Conservation (phyloP, 2,329 filamentous ascomycete species). For the Ophiostoma quercus region DNA sequence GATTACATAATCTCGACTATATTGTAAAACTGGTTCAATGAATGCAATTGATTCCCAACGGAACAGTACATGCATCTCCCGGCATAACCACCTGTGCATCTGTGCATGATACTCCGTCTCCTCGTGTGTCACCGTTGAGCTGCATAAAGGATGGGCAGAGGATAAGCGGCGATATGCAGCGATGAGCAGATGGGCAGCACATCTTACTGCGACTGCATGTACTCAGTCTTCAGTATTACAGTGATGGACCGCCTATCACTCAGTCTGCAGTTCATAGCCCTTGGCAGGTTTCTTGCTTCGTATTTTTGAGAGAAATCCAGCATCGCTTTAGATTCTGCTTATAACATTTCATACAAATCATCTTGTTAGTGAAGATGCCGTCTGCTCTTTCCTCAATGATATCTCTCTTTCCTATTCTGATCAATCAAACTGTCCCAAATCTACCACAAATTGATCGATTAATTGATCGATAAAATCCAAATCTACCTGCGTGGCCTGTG, state of each 20-base stretch:
- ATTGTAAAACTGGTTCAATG: too few species aligned
- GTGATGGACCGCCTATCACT: not conserved
- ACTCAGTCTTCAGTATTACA: too few species aligned
- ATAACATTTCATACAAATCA: too few species aligned
- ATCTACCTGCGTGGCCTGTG: not conserved
- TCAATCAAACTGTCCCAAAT: too few species aligned
- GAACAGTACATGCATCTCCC: not conserved
- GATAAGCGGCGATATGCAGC: slow-evolving; percentile 1
- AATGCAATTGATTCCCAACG: not conserved
- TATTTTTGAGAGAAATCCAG: too few species aligned
- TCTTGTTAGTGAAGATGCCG: too few species aligned
- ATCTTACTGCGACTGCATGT: not conserved
- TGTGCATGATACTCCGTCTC: not conserved
- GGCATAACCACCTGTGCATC: not conserved
- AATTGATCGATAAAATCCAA: not conserved
- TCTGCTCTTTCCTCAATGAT: not conserved
- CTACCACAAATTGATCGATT: too few species aligned
- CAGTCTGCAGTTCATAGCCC: not conserved
- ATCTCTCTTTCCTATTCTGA: not conserved
- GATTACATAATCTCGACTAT: not conserved
- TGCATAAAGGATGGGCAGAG: not conserved
- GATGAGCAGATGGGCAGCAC: not conserved
- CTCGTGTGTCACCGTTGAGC: not conserved
- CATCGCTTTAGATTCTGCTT: too few species aligned
- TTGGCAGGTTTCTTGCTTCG: too few species aligned